These are phyloP conservation scores for Planoprotostelium fungivorum DNA, from an alignment of 78 protist species.

Conservation along the genomic window DNA sequence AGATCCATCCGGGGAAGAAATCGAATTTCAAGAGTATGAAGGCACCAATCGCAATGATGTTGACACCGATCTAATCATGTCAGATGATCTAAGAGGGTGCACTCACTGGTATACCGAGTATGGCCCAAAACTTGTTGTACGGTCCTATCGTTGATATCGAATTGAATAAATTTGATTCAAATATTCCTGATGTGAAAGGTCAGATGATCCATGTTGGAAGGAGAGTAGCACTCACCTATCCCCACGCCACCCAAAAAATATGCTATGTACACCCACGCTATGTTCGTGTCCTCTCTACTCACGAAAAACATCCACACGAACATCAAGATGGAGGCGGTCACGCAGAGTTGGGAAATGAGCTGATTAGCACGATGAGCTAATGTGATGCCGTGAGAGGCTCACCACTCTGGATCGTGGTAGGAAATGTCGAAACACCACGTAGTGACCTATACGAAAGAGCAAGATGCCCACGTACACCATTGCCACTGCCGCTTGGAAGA, in stretches of 20 bases:
- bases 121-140: neutral
- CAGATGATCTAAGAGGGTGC: too few species aligned
- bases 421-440: neutral
- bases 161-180: neutral
- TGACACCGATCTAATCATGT: neutral
- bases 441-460: neutral
- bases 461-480: neutral
- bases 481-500: neutral
- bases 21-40: neutral
- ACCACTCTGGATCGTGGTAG: neutral
- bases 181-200: neutral
- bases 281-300: neutral
- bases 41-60: neutral
- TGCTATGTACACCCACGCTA: neutral
- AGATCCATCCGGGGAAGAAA: neutral
- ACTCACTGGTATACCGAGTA: neutral
- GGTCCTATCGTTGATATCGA: neutral
- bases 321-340: neutral
- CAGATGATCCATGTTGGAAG: neutral
- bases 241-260: neutral
- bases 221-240: neutral
- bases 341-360: neutral
- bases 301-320: neutral
- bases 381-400: neutral
- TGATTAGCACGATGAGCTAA: neutral